phyloP scores from a whole-genome alignment of 2,329 filamentous ascomycete genomes.

The Pseudogymnoascus sp. region DNA sequence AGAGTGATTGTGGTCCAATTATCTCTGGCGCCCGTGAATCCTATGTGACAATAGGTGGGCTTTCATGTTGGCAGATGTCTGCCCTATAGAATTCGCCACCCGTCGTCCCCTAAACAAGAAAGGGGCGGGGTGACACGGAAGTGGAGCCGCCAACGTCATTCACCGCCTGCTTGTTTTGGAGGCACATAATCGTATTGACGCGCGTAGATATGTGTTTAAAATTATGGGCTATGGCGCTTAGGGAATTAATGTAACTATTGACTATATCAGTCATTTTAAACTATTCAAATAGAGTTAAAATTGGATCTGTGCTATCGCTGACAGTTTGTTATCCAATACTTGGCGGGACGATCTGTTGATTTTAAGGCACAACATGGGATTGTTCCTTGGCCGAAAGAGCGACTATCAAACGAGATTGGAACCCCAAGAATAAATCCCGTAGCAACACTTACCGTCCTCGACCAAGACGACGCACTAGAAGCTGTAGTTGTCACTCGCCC shows the following conservation, averaged over 20 bases:
- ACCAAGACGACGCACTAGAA: not conserved
- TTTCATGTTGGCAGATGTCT: not conserved
- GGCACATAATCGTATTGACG: not conserved
- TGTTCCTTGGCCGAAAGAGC: constrained; percentile 4
- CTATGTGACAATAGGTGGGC: not conserved
- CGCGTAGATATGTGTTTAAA: not conserved
- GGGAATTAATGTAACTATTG: not conserved
- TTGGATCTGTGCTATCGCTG: constrained; percentile 4
- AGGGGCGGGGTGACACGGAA: constrained; percentile 1
- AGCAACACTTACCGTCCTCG: not conserved
- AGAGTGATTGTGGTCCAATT: not conserved
- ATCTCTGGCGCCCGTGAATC: not conserved
- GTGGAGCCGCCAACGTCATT: constrained; percentile 7
- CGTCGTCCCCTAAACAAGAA: not conserved
- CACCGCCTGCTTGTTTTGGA: constrained; percentile 5
- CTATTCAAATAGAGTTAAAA: not conserved
- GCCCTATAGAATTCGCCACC: not conserved
- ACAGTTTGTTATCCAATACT: constrained; percentile 4
- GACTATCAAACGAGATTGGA: constrained; percentile 7
- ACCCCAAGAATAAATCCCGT: not conserved
- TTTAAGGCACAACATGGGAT: constrained; percentile 4
- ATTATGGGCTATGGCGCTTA: not conserved
- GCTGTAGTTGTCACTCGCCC: not conserved
- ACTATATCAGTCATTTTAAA: not conserved
- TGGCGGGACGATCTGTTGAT: not conserved